Evolutionary conservation across 139 green algal genomes (phyloP).

Genomic region (Chlamydomonas applanata): DNA sequence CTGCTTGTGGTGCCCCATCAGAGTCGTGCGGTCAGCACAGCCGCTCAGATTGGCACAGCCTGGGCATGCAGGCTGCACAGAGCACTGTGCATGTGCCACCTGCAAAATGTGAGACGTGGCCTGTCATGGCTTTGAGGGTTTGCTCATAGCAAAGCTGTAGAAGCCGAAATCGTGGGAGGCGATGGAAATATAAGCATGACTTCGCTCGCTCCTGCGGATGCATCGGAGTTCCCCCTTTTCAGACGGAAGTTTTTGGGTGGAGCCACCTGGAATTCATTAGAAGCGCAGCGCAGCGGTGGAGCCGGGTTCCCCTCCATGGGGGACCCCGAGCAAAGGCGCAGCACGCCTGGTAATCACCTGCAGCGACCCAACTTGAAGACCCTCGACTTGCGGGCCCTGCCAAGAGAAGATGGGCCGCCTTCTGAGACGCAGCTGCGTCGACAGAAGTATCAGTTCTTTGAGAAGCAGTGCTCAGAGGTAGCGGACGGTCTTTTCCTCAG

Average conservation of each 20-base stretch:
- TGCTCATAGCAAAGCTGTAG: too few species aligned
- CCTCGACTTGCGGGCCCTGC: conserved; percentile 54
- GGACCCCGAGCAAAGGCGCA: background rate
- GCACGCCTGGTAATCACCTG: background rate
- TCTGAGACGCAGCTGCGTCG: conserved; percentile 63
- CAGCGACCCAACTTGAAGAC: conserved; percentile 15
- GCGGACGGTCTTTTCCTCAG: conserved; percentile 78
- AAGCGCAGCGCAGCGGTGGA: background rate
- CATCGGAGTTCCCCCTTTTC: conserved; percentile 9
- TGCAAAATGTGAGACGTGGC: too few species aligned
- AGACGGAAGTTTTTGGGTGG: conserved; percentile 6
- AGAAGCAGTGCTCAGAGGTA: conserved; percentile 75
- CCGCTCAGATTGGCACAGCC: too few species aligned
- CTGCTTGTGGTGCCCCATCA: too few species aligned
- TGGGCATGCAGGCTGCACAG: too few species aligned
- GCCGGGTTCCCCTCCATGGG: background rate
- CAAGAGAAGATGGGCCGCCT: conserved; percentile 54
- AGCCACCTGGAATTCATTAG: conserved; percentile 8
- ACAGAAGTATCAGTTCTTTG: conserved; percentile 70
- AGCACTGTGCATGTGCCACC: too few species aligned
- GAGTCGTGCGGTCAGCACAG: too few species aligned
- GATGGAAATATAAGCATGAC: too few species aligned
- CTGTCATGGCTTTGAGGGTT: too few species aligned
- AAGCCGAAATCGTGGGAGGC: too few species aligned
- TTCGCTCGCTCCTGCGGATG: too few species aligned